Evolutionary conservation across 768 basidiomycete species (phyloP).

Genomic region (Psilocybe tampanensis): DNA sequence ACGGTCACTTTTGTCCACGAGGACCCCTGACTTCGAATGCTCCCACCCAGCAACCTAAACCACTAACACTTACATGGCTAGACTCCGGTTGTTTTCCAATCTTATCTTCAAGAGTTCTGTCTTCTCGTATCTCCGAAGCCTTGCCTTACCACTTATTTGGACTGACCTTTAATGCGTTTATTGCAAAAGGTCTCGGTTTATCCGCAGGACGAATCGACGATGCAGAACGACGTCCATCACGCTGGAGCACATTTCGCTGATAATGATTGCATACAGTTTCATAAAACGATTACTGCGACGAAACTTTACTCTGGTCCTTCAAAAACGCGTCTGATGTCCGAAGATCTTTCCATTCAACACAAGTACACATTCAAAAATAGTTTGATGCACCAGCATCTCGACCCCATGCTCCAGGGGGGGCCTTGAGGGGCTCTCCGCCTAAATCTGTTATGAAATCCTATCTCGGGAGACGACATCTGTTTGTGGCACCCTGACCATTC

Average conservation of each 20-base stretch:
- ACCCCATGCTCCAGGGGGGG: neutral
- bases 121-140: neutral
- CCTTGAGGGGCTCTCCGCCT: neutral
- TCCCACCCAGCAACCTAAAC: neutral
- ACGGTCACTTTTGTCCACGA: neutral
- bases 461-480: neutral
- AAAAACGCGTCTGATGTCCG: neutral
- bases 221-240: no score
- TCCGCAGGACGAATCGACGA: no score
- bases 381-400: neutral
- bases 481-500: neutral
- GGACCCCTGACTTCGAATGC: neutral
- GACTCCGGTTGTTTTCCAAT: neutral
- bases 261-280: neutral
- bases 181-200: no score
- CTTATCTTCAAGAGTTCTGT: no score
- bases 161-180: no score
- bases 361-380: neutral
- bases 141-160: neutral
- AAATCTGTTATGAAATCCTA: neutral
- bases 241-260: neutral
- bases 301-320: neutral
- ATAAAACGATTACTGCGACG: neutral
- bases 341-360: neutral
- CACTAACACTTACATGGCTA: neutral